These are phyloP conservation scores for Calendula officinalis DNA, from an alignment of 129 eudicot species.

Conservation along the genomic window DNA sequence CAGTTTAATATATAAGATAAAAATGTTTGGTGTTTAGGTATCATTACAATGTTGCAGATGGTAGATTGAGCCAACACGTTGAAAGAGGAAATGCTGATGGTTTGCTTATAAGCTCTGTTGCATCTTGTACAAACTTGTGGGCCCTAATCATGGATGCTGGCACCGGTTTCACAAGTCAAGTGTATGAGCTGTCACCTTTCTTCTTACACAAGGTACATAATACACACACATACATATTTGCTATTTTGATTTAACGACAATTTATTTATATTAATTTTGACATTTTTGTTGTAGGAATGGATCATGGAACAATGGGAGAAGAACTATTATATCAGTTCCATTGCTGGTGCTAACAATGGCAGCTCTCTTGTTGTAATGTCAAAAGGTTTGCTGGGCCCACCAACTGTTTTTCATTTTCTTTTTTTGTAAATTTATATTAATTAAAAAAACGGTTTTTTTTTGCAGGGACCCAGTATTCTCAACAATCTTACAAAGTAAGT, in stretches of 20 bases:
- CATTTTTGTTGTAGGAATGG: conserved; percentile 59
- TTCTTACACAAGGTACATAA: conserved; percentile 65
- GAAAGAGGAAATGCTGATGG: conserved; percentile 72
- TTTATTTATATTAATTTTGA: not conserved
- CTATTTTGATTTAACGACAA: too few relatives aligned
- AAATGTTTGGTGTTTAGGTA: conserved; percentile 33
- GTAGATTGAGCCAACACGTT: conserved; percentile 64
- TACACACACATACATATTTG: not conserved
- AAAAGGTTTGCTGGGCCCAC: conserved; percentile 45
- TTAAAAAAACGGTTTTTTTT: not conserved
- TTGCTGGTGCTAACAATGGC: conserved; percentile 83
- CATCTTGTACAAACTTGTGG: conserved; percentile 80
- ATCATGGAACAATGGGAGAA: conserved; percentile 96
- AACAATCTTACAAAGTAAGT: conserved; percentile 85
- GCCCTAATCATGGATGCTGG: conserved; percentile 86
- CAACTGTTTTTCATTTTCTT: not conserved
- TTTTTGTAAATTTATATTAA: not conserved
- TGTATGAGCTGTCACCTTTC: conserved; percentile 62
- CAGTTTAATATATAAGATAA: not conserved
- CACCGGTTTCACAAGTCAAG: conserved; percentile 64
- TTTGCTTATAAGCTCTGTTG: conserved; percentile 58
- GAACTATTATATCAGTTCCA: conserved; percentile 69
- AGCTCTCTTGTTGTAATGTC: conserved; percentile 92
- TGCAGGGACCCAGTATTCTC: conserved; percentile 68
- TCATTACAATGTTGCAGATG: conserved; percentile 77